These are phyloP conservation scores for Pyrus bretschneideri DNA, from an alignment of 306 rosid genomes.

Conservation along the genomic window DNA sequence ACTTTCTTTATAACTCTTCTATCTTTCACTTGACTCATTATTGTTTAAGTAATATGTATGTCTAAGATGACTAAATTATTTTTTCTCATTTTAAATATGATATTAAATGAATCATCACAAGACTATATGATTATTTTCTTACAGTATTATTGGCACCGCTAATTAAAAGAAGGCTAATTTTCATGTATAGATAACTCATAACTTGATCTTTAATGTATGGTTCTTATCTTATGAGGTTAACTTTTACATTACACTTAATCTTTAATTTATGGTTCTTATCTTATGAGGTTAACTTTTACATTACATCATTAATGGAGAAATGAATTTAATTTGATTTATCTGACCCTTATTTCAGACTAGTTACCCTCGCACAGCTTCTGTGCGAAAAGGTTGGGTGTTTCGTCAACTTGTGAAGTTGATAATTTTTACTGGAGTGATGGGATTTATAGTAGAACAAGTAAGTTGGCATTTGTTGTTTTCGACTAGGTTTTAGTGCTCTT, in stretches of 20 bases:
- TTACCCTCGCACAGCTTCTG: constrained; percentile 70
- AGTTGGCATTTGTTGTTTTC: constrained; percentile 17
- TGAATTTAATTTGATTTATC: not conserved
- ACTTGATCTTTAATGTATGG: no score
- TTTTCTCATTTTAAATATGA: no score
- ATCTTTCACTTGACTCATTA: constrained; percentile 2
- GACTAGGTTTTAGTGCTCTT: not conserved
- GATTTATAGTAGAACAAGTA: constrained; percentile 94
- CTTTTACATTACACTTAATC: no score
- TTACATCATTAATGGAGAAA: not conserved
- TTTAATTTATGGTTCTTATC: no score
- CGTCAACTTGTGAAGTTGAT: constrained; percentile 84
- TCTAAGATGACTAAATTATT: no score
- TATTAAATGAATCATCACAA: no score
- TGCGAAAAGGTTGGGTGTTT: constrained; percentile 87
- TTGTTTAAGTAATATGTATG: not conserved
- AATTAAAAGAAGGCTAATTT: not conserved
- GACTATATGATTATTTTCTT: no score
- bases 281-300: no score
- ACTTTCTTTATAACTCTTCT: not conserved
- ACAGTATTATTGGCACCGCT: no score
- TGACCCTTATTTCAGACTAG: constrained; percentile 44
- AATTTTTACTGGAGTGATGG: constrained; percentile 93
- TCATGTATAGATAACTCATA: no score
- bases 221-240: no score